Percentiles rank a stretch among this genome's conserved stretches.
Conservation (phyloP, 495 filamentous ascomycete species). For the Penicillium psychrofluorescens region DNA sequence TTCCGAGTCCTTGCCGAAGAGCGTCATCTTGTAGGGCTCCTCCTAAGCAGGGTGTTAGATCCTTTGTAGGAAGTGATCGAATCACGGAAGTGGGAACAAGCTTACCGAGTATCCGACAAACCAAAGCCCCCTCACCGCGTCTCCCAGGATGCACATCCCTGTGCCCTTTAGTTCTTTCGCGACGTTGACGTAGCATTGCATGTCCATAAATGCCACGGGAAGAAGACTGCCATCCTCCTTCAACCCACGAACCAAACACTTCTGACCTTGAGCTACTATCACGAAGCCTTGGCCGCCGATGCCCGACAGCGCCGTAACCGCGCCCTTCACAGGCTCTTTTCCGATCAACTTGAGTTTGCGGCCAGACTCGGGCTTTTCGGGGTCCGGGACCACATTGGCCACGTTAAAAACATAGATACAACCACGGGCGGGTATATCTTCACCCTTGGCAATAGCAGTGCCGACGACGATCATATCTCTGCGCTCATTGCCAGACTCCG, state of each 20-base stretch:
- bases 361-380: slow-evolving; percentile 74
- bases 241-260: slow-evolving; percentile 90
- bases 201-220: slow-evolving; percentile 96
- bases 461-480: slow-evolving; percentile 76
- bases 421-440: slow-evolving; percentile 82
- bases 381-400: slow-evolving; percentile 83
- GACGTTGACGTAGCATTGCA: slow-evolving; percentile 82
- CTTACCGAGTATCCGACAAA: slow-evolving; percentile 82
- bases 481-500: slow-evolving; percentile 81
- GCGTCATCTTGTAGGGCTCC: slow-evolving; percentile 88
- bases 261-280: slow-evolving; percentile 89
- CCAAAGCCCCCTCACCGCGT: slow-evolving; percentile 90
- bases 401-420: slow-evolving; percentile 87
- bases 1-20: slow-evolving; percentile 81
- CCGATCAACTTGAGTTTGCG: slow-evolving; percentile 77
- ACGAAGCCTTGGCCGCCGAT: slow-evolving; percentile 91
- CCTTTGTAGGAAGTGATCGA: background rate
- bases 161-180: slow-evolving; percentile 76
- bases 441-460: slow-evolving; percentile 74
- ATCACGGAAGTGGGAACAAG: background rate
- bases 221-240: slow-evolving; percentile 90
- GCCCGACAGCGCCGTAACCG: slow-evolving; percentile 80
- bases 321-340: slow-evolving; percentile 85
- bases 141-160: slow-evolving; percentile 75
- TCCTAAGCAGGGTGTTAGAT: slow-evolving; percentile 34